phyloP scores from a whole-genome alignment of 176 grass and related monocot species.

The Carex parvula region DNA sequence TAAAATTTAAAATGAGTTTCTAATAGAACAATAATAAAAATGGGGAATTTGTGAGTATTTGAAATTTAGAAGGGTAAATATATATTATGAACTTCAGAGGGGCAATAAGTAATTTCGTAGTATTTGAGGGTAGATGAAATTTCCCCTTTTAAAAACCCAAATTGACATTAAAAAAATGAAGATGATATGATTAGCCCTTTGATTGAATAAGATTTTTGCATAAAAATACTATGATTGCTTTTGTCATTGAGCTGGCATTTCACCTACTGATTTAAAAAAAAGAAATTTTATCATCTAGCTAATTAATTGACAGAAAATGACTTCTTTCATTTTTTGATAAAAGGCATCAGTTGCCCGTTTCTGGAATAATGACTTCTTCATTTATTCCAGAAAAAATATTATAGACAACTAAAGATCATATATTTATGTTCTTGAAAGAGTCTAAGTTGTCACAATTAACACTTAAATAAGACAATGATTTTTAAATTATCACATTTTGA shows the following conservation, averaged over 20 bases:
- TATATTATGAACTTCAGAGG: no score
- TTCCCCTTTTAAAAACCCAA: no score
- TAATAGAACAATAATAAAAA: no score
- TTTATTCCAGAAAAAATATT: not conserved
- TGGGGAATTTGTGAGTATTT: no score
- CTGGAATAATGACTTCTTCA: not conserved
- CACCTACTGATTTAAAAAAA: not conserved
- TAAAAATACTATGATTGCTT: not conserved
- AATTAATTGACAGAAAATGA: not conserved
- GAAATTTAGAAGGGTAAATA: no score
- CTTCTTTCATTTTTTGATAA: not conserved
- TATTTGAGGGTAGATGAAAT: no score
- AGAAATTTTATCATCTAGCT: not conserved
- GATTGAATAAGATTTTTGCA: not conserved
- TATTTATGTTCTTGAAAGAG: not conserved
- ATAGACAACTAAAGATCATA: not conserved
- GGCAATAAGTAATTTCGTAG: no score
- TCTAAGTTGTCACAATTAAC: not conserved
- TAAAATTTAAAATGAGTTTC: no score
- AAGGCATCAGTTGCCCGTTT: no score
- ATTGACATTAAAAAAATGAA: not conserved
- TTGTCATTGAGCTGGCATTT: not conserved
- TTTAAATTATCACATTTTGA: not conserved
- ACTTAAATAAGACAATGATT: not conserved
- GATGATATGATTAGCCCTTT: not conserved